These are phyloP conservation scores for Citropsis articulata DNA, from an alignment of 345 rosid species.

Conservation along the genomic window DNA sequence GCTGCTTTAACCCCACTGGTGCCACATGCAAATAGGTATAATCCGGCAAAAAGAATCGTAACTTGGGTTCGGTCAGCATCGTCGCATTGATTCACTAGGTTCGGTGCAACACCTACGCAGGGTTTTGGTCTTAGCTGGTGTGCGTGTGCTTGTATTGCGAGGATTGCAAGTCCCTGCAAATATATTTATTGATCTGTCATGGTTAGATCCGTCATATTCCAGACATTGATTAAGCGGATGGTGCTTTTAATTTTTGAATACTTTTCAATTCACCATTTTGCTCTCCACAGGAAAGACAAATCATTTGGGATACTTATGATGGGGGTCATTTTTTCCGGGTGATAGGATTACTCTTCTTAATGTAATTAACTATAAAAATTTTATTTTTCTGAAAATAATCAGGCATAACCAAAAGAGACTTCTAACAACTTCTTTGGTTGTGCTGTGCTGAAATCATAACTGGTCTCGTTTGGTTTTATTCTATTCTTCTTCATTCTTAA, in stretches of 20 bases:
- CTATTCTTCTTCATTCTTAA: not conserved
- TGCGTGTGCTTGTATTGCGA: constrained; percentile 52
- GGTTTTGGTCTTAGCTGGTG: constrained; percentile 47
- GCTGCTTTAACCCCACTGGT: constrained; percentile 54
- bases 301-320: too few species aligned
- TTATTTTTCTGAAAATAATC: not conserved
- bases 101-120: constrained; percentile 38
- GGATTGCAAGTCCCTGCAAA: constrained; percentile 43
- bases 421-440: not conserved
- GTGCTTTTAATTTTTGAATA: too few species aligned
- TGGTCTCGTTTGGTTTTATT: not conserved
- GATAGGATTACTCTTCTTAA: too few species aligned
- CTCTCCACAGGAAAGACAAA: too few species aligned
- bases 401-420: not conserved
- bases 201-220: too few species aligned
- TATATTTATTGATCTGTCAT: too few species aligned
- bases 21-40: constrained; percentile 56
- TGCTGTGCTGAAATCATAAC: not conserved
- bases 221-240: too few species aligned
- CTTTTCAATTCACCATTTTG: too few species aligned
- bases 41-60: constrained; percentile 38
- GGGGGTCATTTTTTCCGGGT: too few species aligned
- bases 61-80: constrained; percentile 29
- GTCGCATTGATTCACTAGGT: constrained; percentile 32
- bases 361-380: too few species aligned